Evolutionary conservation across 2,329 filamentous ascomycete genomes (phyloP).

Genomic region (Metarhizium sp.): DNA sequence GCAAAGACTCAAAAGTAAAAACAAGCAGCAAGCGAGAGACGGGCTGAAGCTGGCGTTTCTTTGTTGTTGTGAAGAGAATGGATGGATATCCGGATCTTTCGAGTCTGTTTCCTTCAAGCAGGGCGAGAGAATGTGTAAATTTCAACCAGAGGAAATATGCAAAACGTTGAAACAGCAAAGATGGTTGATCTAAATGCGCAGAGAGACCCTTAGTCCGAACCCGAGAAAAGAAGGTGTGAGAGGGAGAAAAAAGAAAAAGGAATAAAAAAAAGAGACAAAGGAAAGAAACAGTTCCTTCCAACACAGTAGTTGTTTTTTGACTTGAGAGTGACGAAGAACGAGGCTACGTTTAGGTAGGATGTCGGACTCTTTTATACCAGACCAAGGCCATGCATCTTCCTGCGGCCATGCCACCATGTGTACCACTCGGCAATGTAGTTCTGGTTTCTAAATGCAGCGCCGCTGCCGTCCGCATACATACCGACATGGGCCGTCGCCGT

Average conservation of each 20-base stretch:
- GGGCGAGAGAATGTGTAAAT: not conserved
- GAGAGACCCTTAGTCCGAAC: slow-evolving; percentile 14
- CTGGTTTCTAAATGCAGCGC: not conserved
- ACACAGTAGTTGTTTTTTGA: not conserved
- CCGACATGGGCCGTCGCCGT: not conserved
- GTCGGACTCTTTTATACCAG: slow-evolving; percentile 2
- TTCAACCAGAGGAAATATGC: slow-evolving; percentile 1
- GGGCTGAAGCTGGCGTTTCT: slow-evolving; percentile 3
- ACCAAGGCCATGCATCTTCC: not conserved
- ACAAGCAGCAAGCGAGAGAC: slow-evolving; percentile 3
- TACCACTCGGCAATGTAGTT: not conserved
- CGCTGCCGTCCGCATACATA: not conserved
- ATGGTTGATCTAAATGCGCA: slow-evolving; percentile 13
- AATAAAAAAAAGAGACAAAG: slow-evolving; percentile 12
- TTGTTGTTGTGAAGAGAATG: slow-evolving; percentile 2
- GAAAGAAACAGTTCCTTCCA: slow-evolving; percentile 7
- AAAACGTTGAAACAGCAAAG: slow-evolving; percentile 11
- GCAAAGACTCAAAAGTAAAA: not conserved
- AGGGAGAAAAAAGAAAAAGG: slow-evolving; percentile 12
- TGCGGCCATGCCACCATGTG: not conserved
- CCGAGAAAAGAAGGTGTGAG: slow-evolving; percentile 14
- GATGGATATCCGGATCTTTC: slow-evolving; percentile 3
- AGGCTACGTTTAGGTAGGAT: not conserved
- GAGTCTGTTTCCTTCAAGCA: not conserved
- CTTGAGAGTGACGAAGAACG: slow-evolving; percentile 1